phyloP scores from a whole-genome alignment of 2,329 filamentous ascomycete genomes.

The Leptographium lundbergii region DNA sequence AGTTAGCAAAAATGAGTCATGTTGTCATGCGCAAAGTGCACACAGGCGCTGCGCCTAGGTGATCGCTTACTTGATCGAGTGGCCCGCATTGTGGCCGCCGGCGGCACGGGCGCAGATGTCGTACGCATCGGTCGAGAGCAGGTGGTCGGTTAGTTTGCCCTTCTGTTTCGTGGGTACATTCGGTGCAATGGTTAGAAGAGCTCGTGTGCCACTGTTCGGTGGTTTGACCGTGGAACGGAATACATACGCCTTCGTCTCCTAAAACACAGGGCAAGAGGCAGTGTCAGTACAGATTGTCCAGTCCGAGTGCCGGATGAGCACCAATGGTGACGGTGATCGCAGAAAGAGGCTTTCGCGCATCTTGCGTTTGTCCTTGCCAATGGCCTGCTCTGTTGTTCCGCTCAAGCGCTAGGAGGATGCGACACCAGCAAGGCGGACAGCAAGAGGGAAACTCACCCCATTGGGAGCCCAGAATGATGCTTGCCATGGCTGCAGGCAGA shows the following conservation, averaged over 20 bases:
- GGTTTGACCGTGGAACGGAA: not conserved
- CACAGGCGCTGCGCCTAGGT: not conserved
- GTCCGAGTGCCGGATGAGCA: not conserved
- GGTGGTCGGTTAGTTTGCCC: slow-evolving; percentile 13
- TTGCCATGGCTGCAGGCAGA: slow-evolving; percentile 28
- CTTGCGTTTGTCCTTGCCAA: not conserved
- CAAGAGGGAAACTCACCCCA: slow-evolving; percentile 33
- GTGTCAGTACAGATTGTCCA: not conserved
- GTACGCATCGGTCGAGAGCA: slow-evolving; percentile 9
- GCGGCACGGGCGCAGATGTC: slow-evolving; percentile 42
- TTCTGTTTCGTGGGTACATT: slow-evolving; percentile 3
- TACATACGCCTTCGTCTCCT: slow-evolving; percentile 11
- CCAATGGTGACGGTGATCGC: not conserved
- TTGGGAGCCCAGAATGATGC: slow-evolving; percentile 46
- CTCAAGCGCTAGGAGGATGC: not conserved
- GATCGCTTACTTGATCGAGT: slow-evolving; percentile 23
- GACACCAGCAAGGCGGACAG: not conserved
- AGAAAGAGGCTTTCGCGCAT: not conserved
- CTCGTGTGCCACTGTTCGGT: not conserved
- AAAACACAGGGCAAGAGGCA: not conserved
- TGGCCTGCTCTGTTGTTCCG: not conserved
- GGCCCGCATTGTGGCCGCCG: slow-evolving; percentile 49
- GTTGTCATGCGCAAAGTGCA: not conserved
- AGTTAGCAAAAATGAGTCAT: not conserved
- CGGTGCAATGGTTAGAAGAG: not conserved